Base-by-base conservation (phyloP, 1,139 yeast genomes). In the Pichia sp. region DNA sequence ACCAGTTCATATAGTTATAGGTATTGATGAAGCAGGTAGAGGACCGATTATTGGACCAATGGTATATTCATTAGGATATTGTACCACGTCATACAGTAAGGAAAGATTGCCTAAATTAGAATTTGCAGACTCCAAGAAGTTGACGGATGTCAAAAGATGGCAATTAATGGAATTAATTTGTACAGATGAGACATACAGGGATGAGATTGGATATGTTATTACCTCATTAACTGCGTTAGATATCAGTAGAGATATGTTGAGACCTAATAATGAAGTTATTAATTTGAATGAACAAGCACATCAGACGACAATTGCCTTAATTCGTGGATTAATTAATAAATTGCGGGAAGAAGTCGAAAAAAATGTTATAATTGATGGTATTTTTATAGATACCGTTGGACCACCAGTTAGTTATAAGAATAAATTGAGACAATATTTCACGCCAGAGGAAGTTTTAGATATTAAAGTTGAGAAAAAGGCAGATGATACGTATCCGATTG, bases 21-120 rank as follows among this genome's bases (percentile, higher is more conserved):
- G 98, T 4, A 95, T 92, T 1, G 98, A 92, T 64, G 99, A 92
- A 64, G 98, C 99, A 0, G 98, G 99, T 0, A 74, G 99, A 55
- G 99, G 99, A 0, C 98, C 99, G 0, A 97, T 94, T 0, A 62
- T 92, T 46, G 95, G 98, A 0, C 95, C 97, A 0, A 94, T 92
- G 98, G 98, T 94, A 1, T 92, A 92, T 60, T 96, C 96, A 1
- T 71, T 88, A 3, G 81, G 95, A 3, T 92, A 88, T 62, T 82
- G 95, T 56, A 68, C 81, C 18, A 72, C 73, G 44, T 62, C 68
- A 1, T 87, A 79, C 59, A 82, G 78, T 47, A 54, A 62, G 0
- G 61, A 65, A 7, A 20, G 34, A 3, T 66, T 82, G 48, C 78
- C 85, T 46, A 68, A 73, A 35, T 82, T 78, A 54, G 96, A 92